Conservation (phyloP, 148 eudicot species). For the Euryodendron excelsum region DNA sequence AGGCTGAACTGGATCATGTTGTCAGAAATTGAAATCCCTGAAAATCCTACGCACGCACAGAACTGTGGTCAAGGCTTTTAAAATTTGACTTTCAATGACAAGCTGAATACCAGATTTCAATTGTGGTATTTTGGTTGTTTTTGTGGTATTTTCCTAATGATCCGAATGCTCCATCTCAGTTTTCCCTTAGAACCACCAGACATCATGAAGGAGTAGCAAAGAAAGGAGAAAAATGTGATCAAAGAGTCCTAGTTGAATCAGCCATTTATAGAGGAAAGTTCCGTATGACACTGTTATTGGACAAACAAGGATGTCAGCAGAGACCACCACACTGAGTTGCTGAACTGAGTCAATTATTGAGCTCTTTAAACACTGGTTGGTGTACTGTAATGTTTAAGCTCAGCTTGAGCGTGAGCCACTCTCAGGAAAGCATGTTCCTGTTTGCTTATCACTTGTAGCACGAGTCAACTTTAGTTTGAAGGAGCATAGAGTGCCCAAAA, state of each 20-base stretch:
- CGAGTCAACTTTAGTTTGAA: too few relatives aligned
- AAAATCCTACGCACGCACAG: background rate
- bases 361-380: background rate
- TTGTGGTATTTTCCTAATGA: background rate
- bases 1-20: background rate
- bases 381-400: background rate
- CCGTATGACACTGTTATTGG: background rate
- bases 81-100: background rate
- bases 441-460: too few relatives aligned
- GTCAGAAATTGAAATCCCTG: background rate
- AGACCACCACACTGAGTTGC: too few relatives aligned
- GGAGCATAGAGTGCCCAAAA: too few relatives aligned
- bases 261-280: background rate
- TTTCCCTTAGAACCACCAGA: conserved; percentile 1
- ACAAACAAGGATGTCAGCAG: background rate
- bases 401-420: background rate
- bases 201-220: background rate
- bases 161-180: background rate
- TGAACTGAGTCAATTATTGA: too few relatives aligned
- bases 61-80: background rate
- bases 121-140: background rate
- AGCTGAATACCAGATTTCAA: background rate
- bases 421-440: too few relatives aligned
- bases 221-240: background rate
- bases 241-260: background rate